Evolutionary conservation across 345 rosid genomes (phyloP).

Genomic region (Rhizophora apiculata): DNA sequence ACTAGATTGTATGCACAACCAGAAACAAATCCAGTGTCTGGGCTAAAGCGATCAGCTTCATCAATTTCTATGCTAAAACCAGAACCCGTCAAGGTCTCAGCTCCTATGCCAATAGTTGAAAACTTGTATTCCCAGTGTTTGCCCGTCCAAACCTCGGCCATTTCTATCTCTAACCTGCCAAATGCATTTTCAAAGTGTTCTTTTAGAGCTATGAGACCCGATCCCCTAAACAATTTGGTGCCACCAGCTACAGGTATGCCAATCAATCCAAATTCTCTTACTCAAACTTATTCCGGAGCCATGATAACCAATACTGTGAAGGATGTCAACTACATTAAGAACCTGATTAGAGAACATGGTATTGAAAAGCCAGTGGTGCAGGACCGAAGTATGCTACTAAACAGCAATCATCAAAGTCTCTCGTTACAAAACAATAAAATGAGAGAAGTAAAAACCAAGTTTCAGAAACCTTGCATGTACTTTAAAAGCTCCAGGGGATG

Average conservation of each 20-base stretch:
- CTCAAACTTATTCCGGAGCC: neutral
- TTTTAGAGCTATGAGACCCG: neutral
- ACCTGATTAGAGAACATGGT: slow-evolving; percentile 70
- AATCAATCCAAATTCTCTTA: slow-evolving; percentile 10
- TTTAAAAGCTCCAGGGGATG: slow-evolving; percentile 51
- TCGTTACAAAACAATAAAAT: slow-evolving; percentile 19
- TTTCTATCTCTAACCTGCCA: neutral
- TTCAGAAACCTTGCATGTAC: slow-evolving; percentile 39
- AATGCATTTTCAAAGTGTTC: neutral
- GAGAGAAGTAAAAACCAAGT: slow-evolving; percentile 29
- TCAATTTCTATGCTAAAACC: slow-evolving; percentile 15
- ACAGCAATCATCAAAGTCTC: slow-evolving; percentile 7
- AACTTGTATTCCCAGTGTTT: slow-evolving; percentile 8
- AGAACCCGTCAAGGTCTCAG: neutral
- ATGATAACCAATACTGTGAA: slow-evolving; percentile 26
- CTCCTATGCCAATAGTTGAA: slow-evolving; percentile 9
- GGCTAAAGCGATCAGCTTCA: slow-evolving; percentile 18
- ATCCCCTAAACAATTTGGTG: neutral
- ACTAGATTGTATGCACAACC: slow-evolving; percentile 8
- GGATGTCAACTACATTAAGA: slow-evolving; percentile 49
- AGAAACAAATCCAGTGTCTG: neutral
- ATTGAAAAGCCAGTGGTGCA: slow-evolving; percentile 27
- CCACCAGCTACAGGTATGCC: slow-evolving; percentile 19
- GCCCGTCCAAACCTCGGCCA: neutral
- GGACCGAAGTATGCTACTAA: slow-evolving; percentile 9